Conservation (phyloP, 202 grass and related monocot genomes). For the Setaria viridis region DNA sequence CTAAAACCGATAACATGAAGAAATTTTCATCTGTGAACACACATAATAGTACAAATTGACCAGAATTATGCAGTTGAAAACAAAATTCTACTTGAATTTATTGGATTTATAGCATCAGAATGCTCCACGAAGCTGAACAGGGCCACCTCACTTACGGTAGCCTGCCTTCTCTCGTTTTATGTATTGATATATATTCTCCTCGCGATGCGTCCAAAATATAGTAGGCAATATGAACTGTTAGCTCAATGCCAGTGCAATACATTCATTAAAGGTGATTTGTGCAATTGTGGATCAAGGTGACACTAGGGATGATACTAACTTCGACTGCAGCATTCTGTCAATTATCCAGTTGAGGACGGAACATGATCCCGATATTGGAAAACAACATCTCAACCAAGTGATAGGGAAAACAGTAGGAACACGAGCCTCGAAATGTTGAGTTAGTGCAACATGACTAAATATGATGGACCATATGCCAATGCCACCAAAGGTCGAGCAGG, state of each 20-base stretch:
- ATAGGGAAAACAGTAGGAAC: background rate
- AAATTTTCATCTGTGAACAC: background rate
- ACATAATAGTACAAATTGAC: background rate
- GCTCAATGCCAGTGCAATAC: background rate
- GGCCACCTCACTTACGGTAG: background rate
- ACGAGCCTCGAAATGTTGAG: background rate
- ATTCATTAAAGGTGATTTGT: background rate
- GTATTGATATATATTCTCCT: background rate
- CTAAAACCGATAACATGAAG: background rate
- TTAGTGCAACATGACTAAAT: background rate
- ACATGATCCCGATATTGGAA: background rate
- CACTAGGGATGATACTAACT: background rate
- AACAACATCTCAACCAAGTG: background rate
- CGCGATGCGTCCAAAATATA: background rate
- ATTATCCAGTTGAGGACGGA: background rate
- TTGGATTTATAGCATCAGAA: background rate
- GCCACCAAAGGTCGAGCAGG: background rate
- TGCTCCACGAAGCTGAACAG: background rate
- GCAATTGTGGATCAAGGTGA: background rate
- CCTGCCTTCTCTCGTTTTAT: background rate
- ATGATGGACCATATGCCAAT: constrained; percentile 13
- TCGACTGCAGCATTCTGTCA: background rate
- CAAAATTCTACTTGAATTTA: background rate
- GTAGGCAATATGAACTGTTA: background rate
- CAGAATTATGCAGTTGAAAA: constrained; percentile 17